phyloP scores from a whole-genome alignment of 1,139 yeast species.

The Saccharomyces hybrid region DNA sequence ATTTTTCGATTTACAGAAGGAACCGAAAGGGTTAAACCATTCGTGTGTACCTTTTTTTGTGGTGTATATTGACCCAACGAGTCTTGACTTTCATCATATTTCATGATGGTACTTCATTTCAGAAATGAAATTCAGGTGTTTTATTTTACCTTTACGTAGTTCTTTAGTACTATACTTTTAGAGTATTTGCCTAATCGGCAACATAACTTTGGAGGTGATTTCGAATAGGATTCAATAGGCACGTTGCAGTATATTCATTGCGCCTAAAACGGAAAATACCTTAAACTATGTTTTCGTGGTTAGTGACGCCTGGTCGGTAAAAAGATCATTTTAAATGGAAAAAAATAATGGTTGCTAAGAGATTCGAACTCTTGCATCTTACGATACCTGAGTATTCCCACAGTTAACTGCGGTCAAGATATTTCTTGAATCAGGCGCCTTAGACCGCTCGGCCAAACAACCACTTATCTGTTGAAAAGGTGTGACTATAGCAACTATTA shows the following conservation, averaged over 20 bases:
- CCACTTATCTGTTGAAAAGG: slow-evolving; percentile 1
- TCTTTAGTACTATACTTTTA: too few species aligned
- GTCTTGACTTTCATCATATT: neutral
- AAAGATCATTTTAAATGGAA: neutral
- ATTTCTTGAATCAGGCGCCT: slow-evolving; percentile 11
- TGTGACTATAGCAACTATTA: too few species aligned
- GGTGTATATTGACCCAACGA: neutral
- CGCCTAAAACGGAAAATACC: neutral
- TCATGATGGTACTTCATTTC: neutral
- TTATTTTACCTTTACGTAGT: too few species aligned
- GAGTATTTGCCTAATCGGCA: too few species aligned
- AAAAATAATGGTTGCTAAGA: slow-evolving; percentile 6
- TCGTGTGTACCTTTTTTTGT: neutral
- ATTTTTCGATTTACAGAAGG: neutral
- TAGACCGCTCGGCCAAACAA: slow-evolving; percentile 11
- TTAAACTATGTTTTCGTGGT: neutral
- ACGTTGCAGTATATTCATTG: neutral
- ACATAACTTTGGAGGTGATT: too few species aligned
- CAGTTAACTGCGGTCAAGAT: slow-evolving; percentile 9
- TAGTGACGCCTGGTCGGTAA: neutral
- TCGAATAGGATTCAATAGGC: neutral
- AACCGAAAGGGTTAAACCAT: neutral
- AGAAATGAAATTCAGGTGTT: neutral
- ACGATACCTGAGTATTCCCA: slow-evolving; percentile 9
- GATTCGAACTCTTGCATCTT: slow-evolving; percentile 10